Evolutionary conservation across 176 grass and related monocot species (phyloP).

Genomic region (Elymus sibiricus): DNA sequence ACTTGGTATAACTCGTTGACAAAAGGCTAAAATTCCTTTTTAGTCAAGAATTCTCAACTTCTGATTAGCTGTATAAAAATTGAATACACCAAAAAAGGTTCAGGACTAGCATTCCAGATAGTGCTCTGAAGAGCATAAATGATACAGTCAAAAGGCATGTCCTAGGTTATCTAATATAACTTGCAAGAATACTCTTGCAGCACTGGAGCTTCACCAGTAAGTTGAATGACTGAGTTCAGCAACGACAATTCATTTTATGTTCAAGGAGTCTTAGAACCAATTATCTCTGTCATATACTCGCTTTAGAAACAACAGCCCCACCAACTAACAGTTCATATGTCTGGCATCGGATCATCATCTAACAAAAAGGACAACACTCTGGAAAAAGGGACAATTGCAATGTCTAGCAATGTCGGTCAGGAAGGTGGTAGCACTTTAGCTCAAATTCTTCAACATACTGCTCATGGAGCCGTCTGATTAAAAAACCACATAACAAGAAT

Average conservation of each 20-base stretch:
- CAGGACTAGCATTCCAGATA: background rate
- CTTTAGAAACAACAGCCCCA: background rate
- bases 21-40: background rate
- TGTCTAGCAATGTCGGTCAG: too few relatives aligned
- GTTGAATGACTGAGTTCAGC: background rate
- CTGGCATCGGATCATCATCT: too few relatives aligned
- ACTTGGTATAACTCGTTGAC: background rate
- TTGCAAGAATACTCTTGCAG: background rate
- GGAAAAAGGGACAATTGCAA: too few relatives aligned
- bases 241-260: background rate
- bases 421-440: too few relatives aligned
- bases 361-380: too few relatives aligned
- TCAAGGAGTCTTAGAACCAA: background rate
- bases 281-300: background rate
- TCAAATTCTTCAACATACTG: too few relatives aligned
- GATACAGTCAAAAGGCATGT: background rate
- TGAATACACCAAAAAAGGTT: background rate
- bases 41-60: background rate
- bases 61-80: background rate
- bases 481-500: too few relatives aligned
- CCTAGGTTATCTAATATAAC: background rate
- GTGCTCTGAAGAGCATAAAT: background rate
- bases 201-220: background rate
- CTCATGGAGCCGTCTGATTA: too few relatives aligned
- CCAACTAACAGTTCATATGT: background rate